A percentile compares a stretch with the other conserved stretches of the same genome.
Evolutionary conservation across 1,284 basidiomycete species (phyloP).

Genomic region (Tausonia pullulans): DNA sequence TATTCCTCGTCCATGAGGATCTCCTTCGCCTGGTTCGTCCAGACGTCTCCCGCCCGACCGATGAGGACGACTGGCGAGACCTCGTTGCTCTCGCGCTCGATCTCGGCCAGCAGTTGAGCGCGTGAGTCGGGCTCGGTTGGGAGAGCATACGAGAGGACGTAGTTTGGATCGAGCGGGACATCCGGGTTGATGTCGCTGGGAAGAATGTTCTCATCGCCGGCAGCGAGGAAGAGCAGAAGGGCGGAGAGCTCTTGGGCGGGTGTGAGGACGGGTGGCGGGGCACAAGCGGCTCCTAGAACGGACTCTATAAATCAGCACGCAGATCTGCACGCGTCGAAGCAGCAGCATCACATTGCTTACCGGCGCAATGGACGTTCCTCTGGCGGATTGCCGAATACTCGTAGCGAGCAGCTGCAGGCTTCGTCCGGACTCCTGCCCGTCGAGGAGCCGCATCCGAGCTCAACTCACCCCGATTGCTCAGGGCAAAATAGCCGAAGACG

Average conservation of each 20-base stretch:
- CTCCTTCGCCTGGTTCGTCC: neutral
- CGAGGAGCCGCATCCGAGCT: no score
- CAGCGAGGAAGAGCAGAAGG: slow-evolving; percentile 56
- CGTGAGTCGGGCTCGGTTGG: slow-evolving; percentile 40
- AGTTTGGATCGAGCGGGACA: slow-evolving; percentile 56
- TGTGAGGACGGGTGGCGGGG: slow-evolving; percentile 21
- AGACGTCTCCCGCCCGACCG: slow-evolving; percentile 10
- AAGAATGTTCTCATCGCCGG: slow-evolving; percentile 58
- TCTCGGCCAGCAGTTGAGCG: slow-evolving; percentile 25
- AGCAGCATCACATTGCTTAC: no score
- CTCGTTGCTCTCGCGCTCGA: slow-evolving; percentile 9
- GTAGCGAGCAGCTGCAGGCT: no score
- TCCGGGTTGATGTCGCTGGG: slow-evolving; percentile 50
- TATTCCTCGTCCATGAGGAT: slow-evolving; percentile 9
- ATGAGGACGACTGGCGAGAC: slow-evolving; percentile 59
- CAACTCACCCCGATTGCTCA: no score
- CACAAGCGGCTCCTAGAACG: no score
- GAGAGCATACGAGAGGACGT: slow-evolving; percentile 64
- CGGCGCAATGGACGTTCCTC: no score
- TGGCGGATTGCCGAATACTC: no score
- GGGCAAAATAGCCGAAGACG: no score
- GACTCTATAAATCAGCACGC: no score
- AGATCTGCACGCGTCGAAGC: no score
- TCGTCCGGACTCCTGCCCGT: no score
- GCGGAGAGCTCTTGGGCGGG: slow-evolving; percentile 56